Evolutionary conservation across 495 filamentous ascomycete species (phyloP), one percentile per base, ranked within the genome.

Genomic region (Staphylotrichum longicolle): DNA sequence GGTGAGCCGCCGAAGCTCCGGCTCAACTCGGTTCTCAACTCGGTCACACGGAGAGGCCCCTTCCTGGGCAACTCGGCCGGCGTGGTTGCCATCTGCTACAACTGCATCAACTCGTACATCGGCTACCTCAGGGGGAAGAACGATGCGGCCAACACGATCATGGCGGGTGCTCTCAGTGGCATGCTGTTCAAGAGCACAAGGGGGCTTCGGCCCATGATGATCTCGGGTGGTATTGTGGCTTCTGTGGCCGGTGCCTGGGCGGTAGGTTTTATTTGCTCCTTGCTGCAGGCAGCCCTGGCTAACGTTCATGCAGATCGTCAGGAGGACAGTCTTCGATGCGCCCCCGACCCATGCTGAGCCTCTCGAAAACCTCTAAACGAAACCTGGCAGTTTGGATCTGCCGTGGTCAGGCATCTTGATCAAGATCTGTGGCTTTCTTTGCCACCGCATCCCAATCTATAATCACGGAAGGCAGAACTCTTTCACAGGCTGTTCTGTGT

Each of bases 51-150:
- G 67, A 79, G 94, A 75, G 94, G 94, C 7, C 94, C 94, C n/a
- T 98, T 96, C 79, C 74, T 98, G 63, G 94, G 95, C 14, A 98
- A 98, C 79, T 91, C 86, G 7, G 94, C 95, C 2, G 94, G 91
- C 56, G 92, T 97, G 33, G 85, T 98, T 37, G 94, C 94, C 11
- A 89, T 98, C 83, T 86, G 91, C 58, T 98, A 96, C 72, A 97
- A 96, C 75, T 86, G 90, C 27, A 80, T 96, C 72, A 98, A 98
- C 78, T 95, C 90, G n/a, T 86, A 83, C 20, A 85, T 97, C 62
- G 93, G 95, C 37, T 85, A 89, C 67, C 78, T 86, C 45, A 81
- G 94, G 60, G 94, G 94, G 54, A 93, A 92, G 79, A 93, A 98
- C 65, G 94, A 98, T 70, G 78, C 90, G 4, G 83, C 89, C 54